Percentiles rank a stretch among this genome's conserved stretches.
These are phyloP conservation scores for Pyricularia grisea DNA, from an alignment of 2,329 filamentous ascomycete genomes.

Conservation along the genomic window DNA sequence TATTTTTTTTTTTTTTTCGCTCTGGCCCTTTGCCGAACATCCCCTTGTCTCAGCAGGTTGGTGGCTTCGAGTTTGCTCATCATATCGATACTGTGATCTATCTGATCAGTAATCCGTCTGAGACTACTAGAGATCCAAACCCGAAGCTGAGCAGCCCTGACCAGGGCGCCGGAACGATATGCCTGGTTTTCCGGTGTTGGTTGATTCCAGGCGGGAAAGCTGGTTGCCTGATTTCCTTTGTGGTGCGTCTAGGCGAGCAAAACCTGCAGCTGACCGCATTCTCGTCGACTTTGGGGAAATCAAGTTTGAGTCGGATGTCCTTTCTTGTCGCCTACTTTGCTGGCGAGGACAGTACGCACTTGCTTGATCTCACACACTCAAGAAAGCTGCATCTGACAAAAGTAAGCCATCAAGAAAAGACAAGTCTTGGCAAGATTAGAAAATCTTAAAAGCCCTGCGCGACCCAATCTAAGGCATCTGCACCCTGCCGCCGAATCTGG, in stretches of 20 bases:
- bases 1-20: too few relatives aligned
- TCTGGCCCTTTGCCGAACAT: not conserved
- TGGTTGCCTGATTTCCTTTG: not conserved
- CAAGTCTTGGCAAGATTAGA: not conserved
- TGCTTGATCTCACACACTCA: not conserved
- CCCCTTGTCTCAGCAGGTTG: not conserved
- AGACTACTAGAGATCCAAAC: not conserved
- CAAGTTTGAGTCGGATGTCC: not conserved
- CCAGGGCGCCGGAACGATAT: not conserved
- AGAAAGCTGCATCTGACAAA: not conserved
- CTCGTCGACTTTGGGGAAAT: not conserved
- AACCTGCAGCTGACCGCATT: not conserved
- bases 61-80: not conserved
- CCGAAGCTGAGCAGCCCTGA: slow-evolving; percentile 1
- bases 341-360: not conserved
- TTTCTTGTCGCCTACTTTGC: not conserved
- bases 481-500: not conserved
- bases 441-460: not conserved
- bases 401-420: not conserved
- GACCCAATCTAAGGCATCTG: not conserved
- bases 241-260: not conserved
- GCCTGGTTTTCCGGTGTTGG: not conserved
- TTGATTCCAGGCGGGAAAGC: not conserved
- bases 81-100: not conserved
- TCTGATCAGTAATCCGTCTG: not conserved